Base-by-base conservation (phyloP, 306 rosid genomes). In the Cicer arietinum region DNA sequence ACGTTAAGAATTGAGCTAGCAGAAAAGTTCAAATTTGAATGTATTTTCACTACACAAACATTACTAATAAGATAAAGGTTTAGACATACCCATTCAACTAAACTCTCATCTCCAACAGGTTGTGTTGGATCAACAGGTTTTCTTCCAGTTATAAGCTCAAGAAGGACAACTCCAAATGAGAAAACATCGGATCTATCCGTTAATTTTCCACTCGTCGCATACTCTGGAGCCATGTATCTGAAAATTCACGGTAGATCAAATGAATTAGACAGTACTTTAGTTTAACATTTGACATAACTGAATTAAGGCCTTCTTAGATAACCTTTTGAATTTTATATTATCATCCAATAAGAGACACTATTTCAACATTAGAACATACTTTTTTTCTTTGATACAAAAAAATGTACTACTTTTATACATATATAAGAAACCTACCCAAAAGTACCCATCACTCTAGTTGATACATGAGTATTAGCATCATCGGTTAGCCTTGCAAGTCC, bases 381-480 rank as follows among this genome's bases (percentile, higher is more conserved):
- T 30, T 30, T 22, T 30, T 30, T 4, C 37, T 41, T 58, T 39
- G 69, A 58, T 65, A 37, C 8, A 3, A 50, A 7, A 7, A 17
- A 17, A 17, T 13, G 30, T 16, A 18, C 30, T 17, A 30, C 54
- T 48, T 61, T 66, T 5, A 75, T 52, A 54, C 37, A 56, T 6
- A 67, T 60, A 52, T 69, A 78, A 81, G n/a, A 67, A 75, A 82
- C 90, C 46, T 82, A 94, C 99, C 99, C 99, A 64, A 94, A 94
- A 84, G 99, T 94, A 65, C 99, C 99, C 97, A 94, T 89, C 80
- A 94, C 97, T 64, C 97, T 88, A 39, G 99, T 94, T 39, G 99
- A 90, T 61, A 94, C 96, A 73, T 92, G 99, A 25, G 97, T 94
- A 22, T 82, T 35, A 40, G 83, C 83, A 83, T 86, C 96, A 18